Conservation (phyloP, 441 rosid genomes). For the Manihot esculenta region DNA sequence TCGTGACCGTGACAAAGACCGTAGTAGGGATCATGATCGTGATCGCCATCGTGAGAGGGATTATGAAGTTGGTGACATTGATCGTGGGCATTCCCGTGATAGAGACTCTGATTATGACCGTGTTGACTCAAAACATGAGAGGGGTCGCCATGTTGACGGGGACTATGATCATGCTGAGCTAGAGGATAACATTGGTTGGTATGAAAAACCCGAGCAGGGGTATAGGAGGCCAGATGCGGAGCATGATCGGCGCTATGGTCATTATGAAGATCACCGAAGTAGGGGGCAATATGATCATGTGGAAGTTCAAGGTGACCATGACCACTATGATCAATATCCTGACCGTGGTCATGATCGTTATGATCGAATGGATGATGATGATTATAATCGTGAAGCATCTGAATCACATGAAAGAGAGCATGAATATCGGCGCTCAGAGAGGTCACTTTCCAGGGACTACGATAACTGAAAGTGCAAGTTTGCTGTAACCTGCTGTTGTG, state of each 20-base stretch:
- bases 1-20: conserved; percentile 47
- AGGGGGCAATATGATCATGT: conserved; percentile 40
- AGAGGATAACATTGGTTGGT: conserved; percentile 62
- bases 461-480: conserved; percentile 23
- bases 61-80: conserved; percentile 54
- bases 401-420: conserved; percentile 35
- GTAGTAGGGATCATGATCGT: conserved; percentile 42
- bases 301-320: conserved; percentile 50
- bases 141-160: conserved; percentile 51
- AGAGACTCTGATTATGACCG: conserved; percentile 61
- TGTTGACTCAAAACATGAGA: conserved; percentile 59
- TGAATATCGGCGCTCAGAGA: conserved; percentile 33
- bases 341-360: conserved; percentile 50
- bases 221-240: conserved; percentile 45
- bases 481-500: neutral
- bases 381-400: conserved; percentile 38
- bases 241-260: conserved; percentile 42
- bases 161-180: conserved; percentile 54
- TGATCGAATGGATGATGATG: conserved; percentile 58
- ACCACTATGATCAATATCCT: conserved; percentile 63
- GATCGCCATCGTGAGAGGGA: conserved; percentile 54
- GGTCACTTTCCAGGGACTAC: conserved; percentile 31
- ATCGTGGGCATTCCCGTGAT: conserved; percentile 64
- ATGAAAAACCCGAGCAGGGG: conserved; percentile 47
- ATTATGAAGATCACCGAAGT: conserved; percentile 53